Evolutionary conservation across 805 yeast species (phyloP).

Genomic region (Schwanniomyces occidentalis): DNA sequence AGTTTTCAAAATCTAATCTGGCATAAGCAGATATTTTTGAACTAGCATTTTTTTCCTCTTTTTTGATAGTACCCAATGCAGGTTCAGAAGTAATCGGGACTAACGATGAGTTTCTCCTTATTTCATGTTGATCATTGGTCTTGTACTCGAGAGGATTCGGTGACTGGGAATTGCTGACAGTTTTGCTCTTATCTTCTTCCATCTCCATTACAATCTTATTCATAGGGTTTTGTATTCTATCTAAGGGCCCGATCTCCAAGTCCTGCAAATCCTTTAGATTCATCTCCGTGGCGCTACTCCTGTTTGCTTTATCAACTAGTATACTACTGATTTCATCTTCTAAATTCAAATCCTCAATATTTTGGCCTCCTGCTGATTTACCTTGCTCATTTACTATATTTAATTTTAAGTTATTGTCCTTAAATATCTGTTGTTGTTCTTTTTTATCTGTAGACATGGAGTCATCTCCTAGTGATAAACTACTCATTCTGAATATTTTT

Average conservation of each 20-base stretch:
- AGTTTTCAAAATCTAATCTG: conserved; percentile 84
- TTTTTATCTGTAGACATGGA: conserved; percentile 3
- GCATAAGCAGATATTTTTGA: conserved; percentile 61
- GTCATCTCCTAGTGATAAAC: conserved; percentile 20
- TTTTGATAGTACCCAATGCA: conserved; percentile 10
- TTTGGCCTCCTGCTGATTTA: neutral
- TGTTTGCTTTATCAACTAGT: conserved; percentile 6
- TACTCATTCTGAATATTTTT: conserved; percentile 11
- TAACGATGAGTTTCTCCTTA: conserved; percentile 15
- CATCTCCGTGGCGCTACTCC: neutral
- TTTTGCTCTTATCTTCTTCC: conserved; percentile 6
- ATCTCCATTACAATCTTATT: conserved; percentile 2
- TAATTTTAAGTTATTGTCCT: conserved; percentile 1
- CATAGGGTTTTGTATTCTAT: conserved; percentile 7
- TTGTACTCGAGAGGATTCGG: conserved; percentile 8
- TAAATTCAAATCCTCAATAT: conserved; percentile 7
- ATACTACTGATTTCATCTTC: conserved; percentile 14
- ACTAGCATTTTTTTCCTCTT: conserved; percentile 8
- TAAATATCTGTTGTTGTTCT: conserved; percentile 2
- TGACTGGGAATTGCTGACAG: conserved; percentile 17
- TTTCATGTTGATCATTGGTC: conserved; percentile 7
- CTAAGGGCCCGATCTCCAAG: conserved; percentile 14
- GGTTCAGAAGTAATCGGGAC: conserved; percentile 20
- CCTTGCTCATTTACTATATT: conserved; percentile 4
- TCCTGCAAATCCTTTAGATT: conserved; percentile 6